A percentile compares a stretch with the other conserved stretches of the same genome.
Evolutionary conservation across 371 early-diverging fungal species (phyloP).

Genomic region (Actinomortierella wolfii): DNA sequence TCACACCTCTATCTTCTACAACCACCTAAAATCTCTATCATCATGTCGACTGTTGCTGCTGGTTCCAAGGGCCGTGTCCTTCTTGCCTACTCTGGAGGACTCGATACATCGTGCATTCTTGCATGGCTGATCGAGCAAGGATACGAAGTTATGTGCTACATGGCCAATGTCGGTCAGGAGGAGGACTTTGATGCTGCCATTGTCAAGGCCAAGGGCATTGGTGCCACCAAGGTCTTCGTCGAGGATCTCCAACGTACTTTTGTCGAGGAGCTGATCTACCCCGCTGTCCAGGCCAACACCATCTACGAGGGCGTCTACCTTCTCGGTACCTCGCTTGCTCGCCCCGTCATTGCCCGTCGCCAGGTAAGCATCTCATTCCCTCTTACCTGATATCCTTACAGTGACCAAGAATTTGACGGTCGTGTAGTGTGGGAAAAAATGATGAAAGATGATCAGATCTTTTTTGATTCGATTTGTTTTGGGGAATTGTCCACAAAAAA

Average conservation of each 20-base stretch:
- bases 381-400: too few relatives aligned
- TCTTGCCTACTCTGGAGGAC: constrained; percentile 97
- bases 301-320: constrained; percentile 95
- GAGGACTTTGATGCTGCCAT: constrained; percentile 96
- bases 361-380: constrained; percentile 47
- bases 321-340: constrained; percentile 95
- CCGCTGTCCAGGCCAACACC: constrained; percentile 93
- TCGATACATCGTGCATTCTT: constrained; percentile 97
- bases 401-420: too few relatives aligned
- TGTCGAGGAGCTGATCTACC: constrained; percentile 91
- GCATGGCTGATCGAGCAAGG: constrained; percentile 97
- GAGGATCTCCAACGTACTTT: constrained; percentile 95
- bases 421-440: background rate
- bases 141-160: constrained; percentile 95
- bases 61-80: constrained; percentile 83
- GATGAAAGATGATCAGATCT: too few relatives aligned
- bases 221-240: constrained; percentile 94
- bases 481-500: too few relatives aligned
- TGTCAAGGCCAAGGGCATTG: constrained; percentile 89
- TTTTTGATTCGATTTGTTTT: too few relatives aligned
- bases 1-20: background rate
- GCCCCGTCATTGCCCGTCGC: constrained; percentile 92
- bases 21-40: background rate
- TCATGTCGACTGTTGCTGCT: constrained; percentile 18
- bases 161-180: constrained; percentile 98